Evolutionary conservation across 2,329 filamentous ascomycete genomes (phyloP), one percentile per base, ranked within the genome.

Genomic region (Fusarium sp.): DNA sequence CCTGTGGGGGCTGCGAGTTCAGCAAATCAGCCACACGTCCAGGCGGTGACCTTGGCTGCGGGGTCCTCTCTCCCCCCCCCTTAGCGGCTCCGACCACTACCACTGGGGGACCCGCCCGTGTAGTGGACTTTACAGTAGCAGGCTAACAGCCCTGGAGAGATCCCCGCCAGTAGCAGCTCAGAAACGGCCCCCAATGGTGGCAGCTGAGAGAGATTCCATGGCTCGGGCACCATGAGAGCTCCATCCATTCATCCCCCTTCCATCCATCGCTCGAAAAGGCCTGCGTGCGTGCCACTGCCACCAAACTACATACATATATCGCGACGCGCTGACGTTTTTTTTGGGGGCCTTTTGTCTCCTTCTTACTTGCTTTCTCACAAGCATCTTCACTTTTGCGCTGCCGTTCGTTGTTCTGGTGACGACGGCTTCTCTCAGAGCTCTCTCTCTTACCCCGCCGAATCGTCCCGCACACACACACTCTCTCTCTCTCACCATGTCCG

Each of bases 401-500:
- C 11, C 14, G 37, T 31, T 60, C 67, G 50, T 52, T 50, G 24
- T 22, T 22, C 50, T 63, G 47, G 34, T 14, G 58, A 47, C 66
- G 35, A 47, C 62, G 20, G 47, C 57, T 63, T 64, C 22, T 42
- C 65, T 27, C 40, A 40, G 54, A 57, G 47, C 61, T 52, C 29
- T 62, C 61, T 52, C 29, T 62, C 35, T 64, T 71, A 67, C 73
- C 76, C 76, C 70, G 70, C 68, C 62, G 62, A 40, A 50, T 56
- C 67, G 65, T 62, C 62, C 66, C 47, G 67, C 71, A 61, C 58
- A 64, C 62, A 62, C 71, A 61, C 58, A 64, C 62, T 57, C 29
- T 63, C 31, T 61, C 64, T 65, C 31, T 61, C 60, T 52, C 72
- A 74, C 68, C 77, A 85, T 85, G 84, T 77, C 80, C 67, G 84